Evolutionary conservation across 2,329 filamentous ascomycete genomes (phyloP).

Genomic region (Diaporthe australafricana): DNA sequence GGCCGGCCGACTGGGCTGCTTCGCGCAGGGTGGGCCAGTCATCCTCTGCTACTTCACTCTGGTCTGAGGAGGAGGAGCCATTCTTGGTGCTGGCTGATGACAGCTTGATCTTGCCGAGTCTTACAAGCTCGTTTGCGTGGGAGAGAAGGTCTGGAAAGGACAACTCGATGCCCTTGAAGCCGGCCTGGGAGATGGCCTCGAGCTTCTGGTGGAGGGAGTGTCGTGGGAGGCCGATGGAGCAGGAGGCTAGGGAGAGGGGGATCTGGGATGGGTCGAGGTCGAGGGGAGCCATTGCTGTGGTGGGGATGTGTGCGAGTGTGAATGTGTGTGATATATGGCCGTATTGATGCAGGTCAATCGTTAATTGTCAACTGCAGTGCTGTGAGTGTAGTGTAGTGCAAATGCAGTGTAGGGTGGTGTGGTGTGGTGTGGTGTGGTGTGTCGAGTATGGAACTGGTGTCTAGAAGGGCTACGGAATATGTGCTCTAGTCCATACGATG

Average conservation of each 20-base stretch:
- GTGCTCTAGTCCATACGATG: neutral
- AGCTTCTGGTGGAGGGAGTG: conserved; percentile 71
- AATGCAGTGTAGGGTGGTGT: no score
- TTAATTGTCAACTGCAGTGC: neutral
- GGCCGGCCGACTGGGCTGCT: conserved; percentile 65
- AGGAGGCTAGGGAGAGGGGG: conserved; percentile 66
- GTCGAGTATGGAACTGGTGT: neutral
- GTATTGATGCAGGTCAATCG: neutral
- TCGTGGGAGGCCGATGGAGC: conserved; percentile 57
- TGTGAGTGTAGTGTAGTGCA: no score
- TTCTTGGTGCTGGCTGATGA: neutral
- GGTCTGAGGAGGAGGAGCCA: neutral
- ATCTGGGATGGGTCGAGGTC: conserved; percentile 41
- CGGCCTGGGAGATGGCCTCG: conserved; percentile 70
- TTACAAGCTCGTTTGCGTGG: conserved; percentile 65
- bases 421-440: neutral
- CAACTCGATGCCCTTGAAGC: conserved; percentile 78
- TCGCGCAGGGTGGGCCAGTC: conserved; percentile 70
- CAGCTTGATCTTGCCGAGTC: conserved; percentile 37
- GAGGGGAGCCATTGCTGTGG: neutral
- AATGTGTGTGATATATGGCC: neutral
- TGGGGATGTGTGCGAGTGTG: neutral
- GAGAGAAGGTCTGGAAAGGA: conserved; percentile 78
- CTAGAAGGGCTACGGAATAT: neutral
- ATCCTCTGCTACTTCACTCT: conserved; percentile 61